A percentile compares a stretch with the other conserved stretches of the same genome.
Evolutionary conservation across 495 filamentous ascomycete species (phyloP).

Genomic region (Darksidea phi): DNA sequence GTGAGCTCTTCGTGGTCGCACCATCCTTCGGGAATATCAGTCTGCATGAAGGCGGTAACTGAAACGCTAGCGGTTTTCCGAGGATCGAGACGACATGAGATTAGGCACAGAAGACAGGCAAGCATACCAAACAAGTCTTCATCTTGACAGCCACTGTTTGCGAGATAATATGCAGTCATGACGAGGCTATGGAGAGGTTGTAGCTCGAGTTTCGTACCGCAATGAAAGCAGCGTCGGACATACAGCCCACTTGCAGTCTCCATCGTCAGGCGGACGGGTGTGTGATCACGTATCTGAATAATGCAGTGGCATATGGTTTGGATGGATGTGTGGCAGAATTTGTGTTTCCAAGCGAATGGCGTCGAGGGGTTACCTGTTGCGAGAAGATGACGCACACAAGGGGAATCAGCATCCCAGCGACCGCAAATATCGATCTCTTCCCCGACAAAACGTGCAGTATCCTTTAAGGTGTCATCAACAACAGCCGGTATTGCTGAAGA

Average conservation of each 20-base stretch:
- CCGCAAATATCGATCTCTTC: slow-evolving; percentile 30
- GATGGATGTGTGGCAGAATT: slow-evolving; percentile 28
- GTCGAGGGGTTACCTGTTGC: background rate
- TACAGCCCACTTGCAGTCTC: slow-evolving; percentile 6
- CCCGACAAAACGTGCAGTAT: background rate
- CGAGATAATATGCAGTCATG: slow-evolving; percentile 23
- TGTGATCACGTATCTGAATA: background rate
- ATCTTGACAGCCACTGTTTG: slow-evolving; percentile 13
- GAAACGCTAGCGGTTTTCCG: too few relatives aligned
- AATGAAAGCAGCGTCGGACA: slow-evolving; percentile 4
- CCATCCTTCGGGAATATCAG: too few relatives aligned
- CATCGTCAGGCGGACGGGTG: background rate
- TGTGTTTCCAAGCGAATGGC: slow-evolving; percentile 26
- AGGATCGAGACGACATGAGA: too few relatives aligned
- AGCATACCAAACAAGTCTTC: slow-evolving; percentile 34
- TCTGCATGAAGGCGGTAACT: too few relatives aligned
- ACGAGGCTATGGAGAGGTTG: slow-evolving; percentile 32
- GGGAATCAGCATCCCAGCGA: slow-evolving; percentile 26
- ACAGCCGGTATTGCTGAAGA: slow-evolving; percentile 37
- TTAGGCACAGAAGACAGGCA: slow-evolving; percentile 27
- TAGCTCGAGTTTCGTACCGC: slow-evolving; percentile 25
- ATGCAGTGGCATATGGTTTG: slow-evolving; percentile 27
- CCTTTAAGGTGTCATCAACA: slow-evolving; percentile 29
- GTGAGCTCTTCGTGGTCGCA: too few relatives aligned
- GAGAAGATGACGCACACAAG: slow-evolving; percentile 1